phyloP scores from a whole-genome alignment of 352 stramenopile genomes.

The Blastocystis sp. region DNA sequence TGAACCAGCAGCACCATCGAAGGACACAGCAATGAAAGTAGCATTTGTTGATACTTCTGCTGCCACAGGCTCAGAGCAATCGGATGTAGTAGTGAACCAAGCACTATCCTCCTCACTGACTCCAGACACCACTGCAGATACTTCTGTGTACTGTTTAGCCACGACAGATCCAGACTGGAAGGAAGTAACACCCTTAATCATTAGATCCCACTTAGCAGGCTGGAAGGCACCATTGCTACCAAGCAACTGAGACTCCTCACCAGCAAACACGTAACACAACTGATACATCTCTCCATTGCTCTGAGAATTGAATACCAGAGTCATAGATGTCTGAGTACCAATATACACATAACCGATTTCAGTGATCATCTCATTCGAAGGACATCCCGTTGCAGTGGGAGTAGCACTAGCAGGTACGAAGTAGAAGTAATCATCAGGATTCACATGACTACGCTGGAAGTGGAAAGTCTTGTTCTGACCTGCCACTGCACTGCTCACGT shows the following conservation, averaged over 20 bases:
- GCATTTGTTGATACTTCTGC: background rate
- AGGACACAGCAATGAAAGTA: background rate
- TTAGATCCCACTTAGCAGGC: constrained; percentile 51
- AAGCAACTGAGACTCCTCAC: constrained; percentile 46
- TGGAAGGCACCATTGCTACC: background rate
- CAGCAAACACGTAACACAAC: constrained; percentile 63
- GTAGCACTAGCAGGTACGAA: constrained; percentile 35
- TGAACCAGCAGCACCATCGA: background rate
- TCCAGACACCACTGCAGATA: background rate
- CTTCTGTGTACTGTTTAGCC: background rate
- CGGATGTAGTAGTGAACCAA: background rate
- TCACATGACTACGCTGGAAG: constrained; percentile 27
- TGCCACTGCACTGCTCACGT: constrained; percentile 20
- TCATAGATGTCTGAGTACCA: background rate
- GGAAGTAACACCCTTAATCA: constrained; percentile 22
- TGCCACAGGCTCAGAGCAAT: background rate
- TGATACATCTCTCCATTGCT: constrained; percentile 47
- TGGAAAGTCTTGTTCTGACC: constrained; percentile 49
- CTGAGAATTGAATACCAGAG: background rate
- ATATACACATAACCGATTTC: background rate
- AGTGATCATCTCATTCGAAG: background rate
- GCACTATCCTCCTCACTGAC: constrained; percentile 7
- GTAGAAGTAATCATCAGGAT: constrained; percentile 40
- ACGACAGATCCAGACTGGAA: constrained; percentile 13
- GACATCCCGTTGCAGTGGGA: background rate